phyloP scores from a whole-genome alignment of 1,284 basidiomycete species.

The Rhodotorula sp. region DNA sequence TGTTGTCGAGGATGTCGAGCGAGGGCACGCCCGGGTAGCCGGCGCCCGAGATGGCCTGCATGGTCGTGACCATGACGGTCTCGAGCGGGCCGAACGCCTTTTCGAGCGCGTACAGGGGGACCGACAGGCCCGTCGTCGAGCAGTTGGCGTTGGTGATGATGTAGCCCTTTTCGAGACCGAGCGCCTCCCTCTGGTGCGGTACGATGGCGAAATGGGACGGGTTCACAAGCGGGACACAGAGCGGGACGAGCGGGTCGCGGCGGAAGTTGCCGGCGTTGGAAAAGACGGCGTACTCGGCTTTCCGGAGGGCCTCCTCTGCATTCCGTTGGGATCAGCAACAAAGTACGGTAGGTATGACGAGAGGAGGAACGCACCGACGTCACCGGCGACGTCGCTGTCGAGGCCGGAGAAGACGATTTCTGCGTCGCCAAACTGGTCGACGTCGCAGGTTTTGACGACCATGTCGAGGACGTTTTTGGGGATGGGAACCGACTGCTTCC shows the following conservation, averaged over 20 bases:
- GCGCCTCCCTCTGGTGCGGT: constrained; percentile 70
- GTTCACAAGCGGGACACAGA: constrained; percentile 97
- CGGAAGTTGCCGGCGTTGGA: constrained; percentile 98
- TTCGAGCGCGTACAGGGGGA: constrained; percentile 90
- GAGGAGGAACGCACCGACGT: constrained; percentile 68
- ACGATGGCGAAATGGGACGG: constrained; percentile 81
- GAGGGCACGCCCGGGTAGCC: constrained; percentile 92
- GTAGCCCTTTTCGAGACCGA: constrained; percentile 81
- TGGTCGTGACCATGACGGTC: constrained; percentile 83
- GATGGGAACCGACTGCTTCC: constrained; percentile 85
- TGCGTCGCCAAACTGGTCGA: constrained; percentile 76
- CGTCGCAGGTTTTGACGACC: constrained; percentile 73
- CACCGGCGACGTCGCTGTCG: constrained; percentile 89
- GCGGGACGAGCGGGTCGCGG: constrained; percentile 88
- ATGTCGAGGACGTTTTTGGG: constrained; percentile 67
- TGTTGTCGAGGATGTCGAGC: constrained; percentile 93
- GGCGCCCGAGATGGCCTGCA: constrained; percentile 96
- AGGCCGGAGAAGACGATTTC: constrained; percentile 90
- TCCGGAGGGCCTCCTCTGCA: constrained; percentile 79
- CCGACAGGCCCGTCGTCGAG: constrained; percentile 89
- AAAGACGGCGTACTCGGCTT: constrained; percentile 87
- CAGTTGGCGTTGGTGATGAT: constrained; percentile 99
- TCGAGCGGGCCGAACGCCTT: constrained; percentile 90
- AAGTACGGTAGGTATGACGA: background rate
- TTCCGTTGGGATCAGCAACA: background rate